Percentiles rank a stretch among this genome's conserved stretches.
phyloP scores from a whole-genome alignment of 2,329 filamentous ascomycete genomes.

The Aureobasidium zeae region DNA sequence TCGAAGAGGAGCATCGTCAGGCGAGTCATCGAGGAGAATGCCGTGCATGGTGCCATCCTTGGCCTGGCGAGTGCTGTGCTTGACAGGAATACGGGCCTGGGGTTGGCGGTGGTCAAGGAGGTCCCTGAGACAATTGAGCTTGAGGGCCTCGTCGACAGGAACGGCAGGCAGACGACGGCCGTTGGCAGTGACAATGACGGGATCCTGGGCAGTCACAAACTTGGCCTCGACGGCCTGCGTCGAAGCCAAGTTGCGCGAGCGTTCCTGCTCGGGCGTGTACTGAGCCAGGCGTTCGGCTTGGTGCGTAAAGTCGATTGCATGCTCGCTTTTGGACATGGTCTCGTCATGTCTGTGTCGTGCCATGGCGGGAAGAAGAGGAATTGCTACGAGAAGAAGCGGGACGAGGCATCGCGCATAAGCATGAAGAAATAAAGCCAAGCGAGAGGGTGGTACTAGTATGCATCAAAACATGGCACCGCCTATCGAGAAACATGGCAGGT shows the following conservation, averaged over 20 bases:
- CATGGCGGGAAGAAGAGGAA: background rate
- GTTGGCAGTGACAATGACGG: constrained; percentile 59
- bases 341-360: constrained; percentile 4
- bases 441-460: too few relatives aligned
- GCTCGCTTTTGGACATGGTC: background rate
- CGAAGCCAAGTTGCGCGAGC: constrained; percentile 34
- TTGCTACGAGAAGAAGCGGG: too few relatives aligned
- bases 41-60: constrained; percentile 37
- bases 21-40: constrained; percentile 25
- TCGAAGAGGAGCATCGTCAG: constrained; percentile 33
- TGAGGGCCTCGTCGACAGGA: constrained; percentile 59
- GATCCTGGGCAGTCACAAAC: constrained; percentile 58
- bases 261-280: constrained; percentile 30
- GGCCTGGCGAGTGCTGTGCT: constrained; percentile 29
- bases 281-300: constrained; percentile 46
- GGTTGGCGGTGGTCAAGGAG: constrained; percentile 36
- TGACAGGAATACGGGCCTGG: constrained; percentile 23
- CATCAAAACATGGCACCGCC: too few relatives aligned
- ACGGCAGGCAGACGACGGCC: constrained; percentile 59
- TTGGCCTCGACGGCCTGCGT: constrained; percentile 53
- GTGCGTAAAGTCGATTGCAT: constrained; percentile 45
- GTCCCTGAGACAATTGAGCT: constrained; percentile 55
- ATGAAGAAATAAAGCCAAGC: too few relatives aligned
- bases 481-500: too few relatives aligned
- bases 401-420: too few relatives aligned